Conservation (phyloP, 148 eudicot genomes). For the Rhododendron ferrugineum region DNA sequence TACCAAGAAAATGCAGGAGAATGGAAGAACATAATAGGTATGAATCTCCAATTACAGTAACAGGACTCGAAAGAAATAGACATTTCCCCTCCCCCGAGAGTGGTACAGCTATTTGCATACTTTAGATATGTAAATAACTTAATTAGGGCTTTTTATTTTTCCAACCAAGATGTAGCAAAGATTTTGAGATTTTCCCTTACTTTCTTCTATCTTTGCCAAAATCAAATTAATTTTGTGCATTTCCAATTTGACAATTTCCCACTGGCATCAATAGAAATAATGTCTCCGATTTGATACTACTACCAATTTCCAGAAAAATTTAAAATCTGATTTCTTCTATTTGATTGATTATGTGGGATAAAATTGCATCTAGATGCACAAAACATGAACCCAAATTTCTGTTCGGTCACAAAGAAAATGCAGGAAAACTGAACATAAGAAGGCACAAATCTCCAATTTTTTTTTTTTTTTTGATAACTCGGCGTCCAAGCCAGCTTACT, state of each 20-base stretch:
- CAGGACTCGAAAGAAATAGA: background rate
- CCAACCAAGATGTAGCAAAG: background rate
- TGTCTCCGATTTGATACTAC: background rate
- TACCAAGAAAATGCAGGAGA: slow-evolving; percentile 9
- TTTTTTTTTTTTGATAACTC: background rate
- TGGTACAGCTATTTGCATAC: background rate
- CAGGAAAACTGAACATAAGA: background rate
- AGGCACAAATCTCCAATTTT: background rate
- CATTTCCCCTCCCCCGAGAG: background rate
- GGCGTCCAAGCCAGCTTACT: background rate
- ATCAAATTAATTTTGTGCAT: background rate
- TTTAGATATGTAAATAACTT: background rate
- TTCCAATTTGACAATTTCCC: background rate
- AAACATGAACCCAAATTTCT: background rate
- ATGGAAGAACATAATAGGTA: background rate
- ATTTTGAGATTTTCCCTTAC: background rate
- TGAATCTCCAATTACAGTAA: background rate
- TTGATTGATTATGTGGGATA: background rate
- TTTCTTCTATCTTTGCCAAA: background rate
- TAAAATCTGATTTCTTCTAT: background rate
- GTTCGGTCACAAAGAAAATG: slow-evolving; percentile 7
- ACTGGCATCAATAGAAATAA: slow-evolving; percentile 5
- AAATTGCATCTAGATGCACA: background rate
- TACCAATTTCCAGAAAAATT: background rate
- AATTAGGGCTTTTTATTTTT: background rate